phyloP scores from a whole-genome alignment of 148 eudicot genomes.

The Rhododendron kiyosumense region DNA sequence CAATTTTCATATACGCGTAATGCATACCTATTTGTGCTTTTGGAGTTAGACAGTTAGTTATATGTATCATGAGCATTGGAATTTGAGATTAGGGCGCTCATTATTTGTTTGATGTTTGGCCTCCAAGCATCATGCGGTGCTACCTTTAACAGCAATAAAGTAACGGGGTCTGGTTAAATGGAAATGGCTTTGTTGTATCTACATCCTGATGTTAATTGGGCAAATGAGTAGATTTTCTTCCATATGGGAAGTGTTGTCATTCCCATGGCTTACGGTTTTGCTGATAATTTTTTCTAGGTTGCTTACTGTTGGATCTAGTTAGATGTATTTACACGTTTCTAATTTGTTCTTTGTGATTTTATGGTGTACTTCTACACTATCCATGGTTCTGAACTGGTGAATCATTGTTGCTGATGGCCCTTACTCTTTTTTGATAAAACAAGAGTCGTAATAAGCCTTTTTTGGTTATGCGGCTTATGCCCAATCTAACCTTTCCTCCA shows the following conservation, averaged over 20 bases:
- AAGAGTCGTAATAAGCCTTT: background rate
- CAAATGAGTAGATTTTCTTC: background rate
- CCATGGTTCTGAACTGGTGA: background rate
- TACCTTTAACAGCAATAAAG: background rate
- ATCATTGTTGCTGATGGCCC: background rate
- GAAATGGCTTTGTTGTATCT: background rate
- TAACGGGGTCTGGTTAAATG: background rate
- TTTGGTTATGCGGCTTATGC: background rate
- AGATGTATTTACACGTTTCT: background rate
- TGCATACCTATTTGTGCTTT: background rate
- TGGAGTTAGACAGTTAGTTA: background rate
- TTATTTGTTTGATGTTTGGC: background rate
- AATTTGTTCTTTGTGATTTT: background rate
- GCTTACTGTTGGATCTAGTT: background rate
- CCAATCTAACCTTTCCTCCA: background rate
- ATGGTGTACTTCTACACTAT: background rate
- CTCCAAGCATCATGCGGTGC: background rate
- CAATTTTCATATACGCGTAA: background rate
- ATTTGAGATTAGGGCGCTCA: background rate
- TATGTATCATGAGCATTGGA: background rate
- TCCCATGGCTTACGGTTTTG: background rate
- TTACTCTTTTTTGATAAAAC: background rate
- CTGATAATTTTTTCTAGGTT: background rate
- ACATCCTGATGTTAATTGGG: background rate
- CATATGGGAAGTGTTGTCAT: background rate